Conservation (phyloP, 495 filamentous ascomycete species). For the Lentithecium fluviatile region DNA sequence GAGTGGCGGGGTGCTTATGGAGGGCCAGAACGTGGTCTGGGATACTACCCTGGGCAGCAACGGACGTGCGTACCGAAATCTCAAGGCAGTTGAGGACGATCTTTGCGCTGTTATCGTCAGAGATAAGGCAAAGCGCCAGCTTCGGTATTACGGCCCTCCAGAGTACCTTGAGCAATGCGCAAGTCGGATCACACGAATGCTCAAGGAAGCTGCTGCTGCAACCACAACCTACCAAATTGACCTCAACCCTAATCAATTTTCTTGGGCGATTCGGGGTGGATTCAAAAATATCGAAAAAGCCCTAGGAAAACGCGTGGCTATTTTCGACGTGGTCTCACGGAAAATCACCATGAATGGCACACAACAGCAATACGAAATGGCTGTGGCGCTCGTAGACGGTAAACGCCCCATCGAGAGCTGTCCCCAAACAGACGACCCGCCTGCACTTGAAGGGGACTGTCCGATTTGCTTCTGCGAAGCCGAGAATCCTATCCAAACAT, state of each 20-base stretch:
- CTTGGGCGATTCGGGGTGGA: slow-evolving; percentile 46
- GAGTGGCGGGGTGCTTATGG: neutral
- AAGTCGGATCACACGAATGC: neutral
- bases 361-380: slow-evolving; percentile 2
- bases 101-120: neutral
- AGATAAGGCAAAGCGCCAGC: slow-evolving; percentile 2
- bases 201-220: neutral
- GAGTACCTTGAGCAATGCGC: neutral
- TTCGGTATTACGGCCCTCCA: neutral
- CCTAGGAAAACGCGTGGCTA: slow-evolving; percentile 41
- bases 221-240: slow-evolving; percentile 24
- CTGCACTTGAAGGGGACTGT: slow-evolving; percentile 37
- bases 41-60: neutral
- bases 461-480: slow-evolving; percentile 47
- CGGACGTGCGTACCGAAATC: neutral
- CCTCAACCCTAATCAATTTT: slow-evolving; percentile 42
- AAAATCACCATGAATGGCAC: slow-evolving; percentile 37
- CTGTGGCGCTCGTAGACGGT: neutral
- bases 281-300: slow-evolving; percentile 39
- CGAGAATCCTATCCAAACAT: slow-evolving; percentile 42
- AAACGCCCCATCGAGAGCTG: neutral
- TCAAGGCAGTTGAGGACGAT: neutral
- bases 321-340: slow-evolving; percentile 40
- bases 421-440: neutral
- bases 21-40: neutral